These are phyloP conservation scores for Colletotrichum scovillei DNA, from an alignment of 2,329 filamentous ascomycete genomes.

Conservation along the genomic window DNA sequence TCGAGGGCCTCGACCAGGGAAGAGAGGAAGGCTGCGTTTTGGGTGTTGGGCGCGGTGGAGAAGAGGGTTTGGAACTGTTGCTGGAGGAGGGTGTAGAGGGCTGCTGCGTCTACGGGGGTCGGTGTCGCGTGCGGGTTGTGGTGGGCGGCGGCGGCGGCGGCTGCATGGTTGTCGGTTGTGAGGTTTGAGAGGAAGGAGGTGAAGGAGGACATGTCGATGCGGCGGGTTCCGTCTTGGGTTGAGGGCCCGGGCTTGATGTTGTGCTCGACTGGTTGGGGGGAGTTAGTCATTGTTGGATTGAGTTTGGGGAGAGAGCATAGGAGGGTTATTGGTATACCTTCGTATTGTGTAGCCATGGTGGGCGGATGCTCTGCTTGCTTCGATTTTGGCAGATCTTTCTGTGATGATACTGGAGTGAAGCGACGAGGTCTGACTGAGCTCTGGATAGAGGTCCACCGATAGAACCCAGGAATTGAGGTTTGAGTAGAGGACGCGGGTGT, in stretches of 20 bases:
- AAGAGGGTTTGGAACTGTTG: conserved; percentile 67
- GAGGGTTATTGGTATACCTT: conserved; percentile 51
- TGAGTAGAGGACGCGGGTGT: neutral
- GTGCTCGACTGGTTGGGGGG: conserved; percentile 66
- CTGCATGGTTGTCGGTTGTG: conserved; percentile 39
- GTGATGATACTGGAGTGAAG: neutral
- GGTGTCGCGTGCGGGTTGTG: conserved; percentile 69
- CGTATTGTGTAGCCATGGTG: conserved; percentile 68
- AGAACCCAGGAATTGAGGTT: neutral
- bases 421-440: neutral
- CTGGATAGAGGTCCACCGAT: too few relatives aligned
- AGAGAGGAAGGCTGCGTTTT: conserved; percentile 62
- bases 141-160: conserved; percentile 39
- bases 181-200: conserved; percentile 67
- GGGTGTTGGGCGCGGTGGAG: conserved; percentile 57
- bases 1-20: conserved; percentile 61
- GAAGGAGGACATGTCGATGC: conserved; percentile 74
- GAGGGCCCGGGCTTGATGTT: conserved; percentile 62
- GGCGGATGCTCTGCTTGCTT: neutral
- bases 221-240: conserved; percentile 58
- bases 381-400: neutral
- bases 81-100: conserved; percentile 68
- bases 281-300: conserved; percentile 15
- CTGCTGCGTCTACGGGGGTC: conserved; percentile 68
- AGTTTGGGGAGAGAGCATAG: conserved; percentile 25